A percentile compares a stretch with the other conserved stretches of the same genome.
Conservation (phyloP, 2,329 filamentous ascomycete species). For the Chaetoscypha palmicola region DNA sequence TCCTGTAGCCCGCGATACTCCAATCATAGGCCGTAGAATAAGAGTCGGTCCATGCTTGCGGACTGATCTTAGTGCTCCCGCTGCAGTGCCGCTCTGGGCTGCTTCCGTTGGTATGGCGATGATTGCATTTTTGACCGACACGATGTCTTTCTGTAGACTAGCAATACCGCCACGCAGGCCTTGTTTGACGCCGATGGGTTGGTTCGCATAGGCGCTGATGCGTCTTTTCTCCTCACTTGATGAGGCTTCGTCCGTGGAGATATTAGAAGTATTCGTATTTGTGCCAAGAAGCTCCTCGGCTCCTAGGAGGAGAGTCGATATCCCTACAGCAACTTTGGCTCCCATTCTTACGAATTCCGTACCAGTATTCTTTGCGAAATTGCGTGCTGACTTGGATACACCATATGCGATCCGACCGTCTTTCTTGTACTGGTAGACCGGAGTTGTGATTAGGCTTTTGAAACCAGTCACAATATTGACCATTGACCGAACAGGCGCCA, state of each 20-base stretch:
- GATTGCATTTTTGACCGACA: slow-evolving; percentile 80
- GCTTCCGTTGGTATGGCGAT: slow-evolving; percentile 91
- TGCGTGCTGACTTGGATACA: slow-evolving; percentile 80
- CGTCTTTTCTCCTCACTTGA: slow-evolving; percentile 68
- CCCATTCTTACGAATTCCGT: slow-evolving; percentile 91
- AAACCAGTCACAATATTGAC: slow-evolving; percentile 89
- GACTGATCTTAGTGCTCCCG: slow-evolving; percentile 72
- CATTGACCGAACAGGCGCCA: slow-evolving; percentile 82
- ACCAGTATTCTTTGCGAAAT: slow-evolving; percentile 89
- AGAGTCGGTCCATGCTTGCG: slow-evolving; percentile 83
- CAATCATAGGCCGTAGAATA: slow-evolving; percentile 83
- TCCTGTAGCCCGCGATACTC: slow-evolving; percentile 79
- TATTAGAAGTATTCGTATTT: slow-evolving; percentile 30
- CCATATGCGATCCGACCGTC: slow-evolving; percentile 88
- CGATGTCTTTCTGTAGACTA: slow-evolving; percentile 79
- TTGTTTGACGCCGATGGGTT: slow-evolving; percentile 81
- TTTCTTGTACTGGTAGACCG: slow-evolving; percentile 86
- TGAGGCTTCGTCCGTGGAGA: slow-evolving; percentile 45
- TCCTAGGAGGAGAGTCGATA: slow-evolving; percentile 84
- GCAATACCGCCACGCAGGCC: slow-evolving; percentile 77
- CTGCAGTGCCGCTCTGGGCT: slow-evolving; percentile 76
- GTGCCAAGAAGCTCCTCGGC: slow-evolving; percentile 71
- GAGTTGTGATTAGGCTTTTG: slow-evolving; percentile 78
- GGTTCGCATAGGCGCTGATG: slow-evolving; percentile 88
- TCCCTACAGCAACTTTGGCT: slow-evolving; percentile 89